Evolutionary conservation across 352 stramenopile genomes (phyloP).

Genomic region (Phytophthora podocarpi): DNA sequence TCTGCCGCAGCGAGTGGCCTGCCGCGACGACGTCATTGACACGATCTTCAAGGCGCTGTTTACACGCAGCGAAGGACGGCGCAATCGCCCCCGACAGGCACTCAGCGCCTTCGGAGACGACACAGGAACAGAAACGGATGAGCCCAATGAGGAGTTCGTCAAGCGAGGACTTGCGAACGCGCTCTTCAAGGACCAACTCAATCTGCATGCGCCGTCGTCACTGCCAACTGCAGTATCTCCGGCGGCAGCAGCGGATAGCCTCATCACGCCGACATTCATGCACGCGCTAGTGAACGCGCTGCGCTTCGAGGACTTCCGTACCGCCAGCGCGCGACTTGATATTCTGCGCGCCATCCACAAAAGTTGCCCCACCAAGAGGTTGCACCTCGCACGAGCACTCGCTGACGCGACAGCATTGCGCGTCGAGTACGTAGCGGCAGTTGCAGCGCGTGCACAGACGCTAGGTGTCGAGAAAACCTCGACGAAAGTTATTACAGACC

Average conservation of each 20-base stretch:
- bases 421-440: slow-evolving; percentile 66
- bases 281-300: slow-evolving; percentile 81
- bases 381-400: slow-evolving; percentile 73
- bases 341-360: slow-evolving; percentile 89
- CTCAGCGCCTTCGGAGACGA: slow-evolving; percentile 78
- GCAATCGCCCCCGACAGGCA: slow-evolving; percentile 32
- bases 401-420: slow-evolving; percentile 73
- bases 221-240: slow-evolving; percentile 32
- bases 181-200: slow-evolving; percentile 76
- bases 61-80: slow-evolving; percentile 36
- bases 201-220: slow-evolving; percentile 29
- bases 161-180: slow-evolving; percentile 77
- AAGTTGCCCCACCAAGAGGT: slow-evolving; percentile 68
- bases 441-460: slow-evolving; percentile 47
- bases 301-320: slow-evolving; percentile 89
- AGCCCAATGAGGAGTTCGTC: slow-evolving; percentile 86
- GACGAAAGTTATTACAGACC: slow-evolving; percentile 46
- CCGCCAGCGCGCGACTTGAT: slow-evolving; percentile 75
- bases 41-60: slow-evolving; percentile 84
- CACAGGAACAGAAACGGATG: slow-evolving; percentile 78
- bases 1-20: slow-evolving; percentile 72
- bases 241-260: slow-evolving; percentile 61
- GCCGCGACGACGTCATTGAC: slow-evolving; percentile 82
- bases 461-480: slow-evolving; percentile 67
- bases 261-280: slow-evolving; percentile 77